Conservation (phyloP, 2,329 filamentous ascomycete species). For the Diplodia scrobiculata region DNA sequence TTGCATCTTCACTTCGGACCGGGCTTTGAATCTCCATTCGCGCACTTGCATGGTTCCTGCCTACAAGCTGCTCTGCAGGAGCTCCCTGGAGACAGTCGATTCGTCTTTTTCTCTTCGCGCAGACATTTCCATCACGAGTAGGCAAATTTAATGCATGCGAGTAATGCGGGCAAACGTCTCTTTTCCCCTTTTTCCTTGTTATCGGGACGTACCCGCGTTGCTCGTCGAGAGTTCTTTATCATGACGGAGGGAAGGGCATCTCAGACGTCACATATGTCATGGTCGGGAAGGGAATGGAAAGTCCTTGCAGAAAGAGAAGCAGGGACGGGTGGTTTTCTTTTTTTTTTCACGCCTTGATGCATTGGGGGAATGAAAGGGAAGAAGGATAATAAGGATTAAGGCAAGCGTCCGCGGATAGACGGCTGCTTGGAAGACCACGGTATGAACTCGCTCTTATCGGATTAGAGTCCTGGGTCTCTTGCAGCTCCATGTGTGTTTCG, state of each 20-base stretch:
- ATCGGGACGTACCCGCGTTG: background rate
- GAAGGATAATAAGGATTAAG: background rate
- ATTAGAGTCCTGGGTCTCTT: background rate
- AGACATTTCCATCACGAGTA: conserved; percentile 9
- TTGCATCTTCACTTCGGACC: conserved; percentile 19
- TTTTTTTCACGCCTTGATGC: background rate
- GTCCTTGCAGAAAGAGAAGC: background rate
- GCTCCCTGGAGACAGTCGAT: background rate
- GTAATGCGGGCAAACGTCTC: conserved; percentile 2
- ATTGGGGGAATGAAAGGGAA: background rate
- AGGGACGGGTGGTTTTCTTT: background rate
- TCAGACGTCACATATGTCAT: conserved; percentile 6
- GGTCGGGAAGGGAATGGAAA: background rate
- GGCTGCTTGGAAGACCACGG: background rate
- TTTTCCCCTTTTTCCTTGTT: background rate
- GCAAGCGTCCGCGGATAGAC: background rate
- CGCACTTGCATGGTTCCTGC: background rate
- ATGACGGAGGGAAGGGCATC: background rate
- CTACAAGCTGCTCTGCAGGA: background rate
- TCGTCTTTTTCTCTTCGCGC: conserved; percentile 1
- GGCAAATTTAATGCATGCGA: conserved; percentile 15
- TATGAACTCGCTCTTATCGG: background rate
- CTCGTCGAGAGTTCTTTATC: background rate
- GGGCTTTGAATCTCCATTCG: background rate
- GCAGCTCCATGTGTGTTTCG: background rate